Evolutionary conservation across 257 asterid genomes (phyloP).

Genomic region (Scutellaria minor): DNA sequence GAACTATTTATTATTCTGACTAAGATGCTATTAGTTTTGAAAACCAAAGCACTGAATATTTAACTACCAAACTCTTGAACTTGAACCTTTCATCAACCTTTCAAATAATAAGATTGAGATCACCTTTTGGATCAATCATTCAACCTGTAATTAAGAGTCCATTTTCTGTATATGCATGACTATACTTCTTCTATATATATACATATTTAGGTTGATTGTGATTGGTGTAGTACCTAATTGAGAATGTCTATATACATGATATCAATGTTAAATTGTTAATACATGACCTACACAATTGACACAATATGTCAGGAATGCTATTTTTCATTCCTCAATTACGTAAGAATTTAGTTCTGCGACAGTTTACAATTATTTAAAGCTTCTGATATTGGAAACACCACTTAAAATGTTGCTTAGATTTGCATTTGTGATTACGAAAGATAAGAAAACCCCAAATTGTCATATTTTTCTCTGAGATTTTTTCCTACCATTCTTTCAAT

Average conservation of each 20-base stretch:
- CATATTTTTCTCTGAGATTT: background rate
- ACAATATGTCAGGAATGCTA: constrained; percentile 3
- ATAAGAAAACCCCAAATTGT: background rate
- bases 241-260: background rate
- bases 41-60: background rate
- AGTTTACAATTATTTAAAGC: constrained; percentile 11
- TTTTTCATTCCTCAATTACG: constrained; percentile 10
- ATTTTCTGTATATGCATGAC: background rate
- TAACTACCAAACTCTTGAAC: background rate
- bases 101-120: background rate
- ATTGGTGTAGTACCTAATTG: background rate
- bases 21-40: background rate
- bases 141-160: background rate
- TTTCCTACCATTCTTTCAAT: constrained; percentile 6
- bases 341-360: background rate
- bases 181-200: background rate
- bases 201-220: background rate
- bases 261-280: background rate
- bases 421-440: background rate
- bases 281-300: background rate
- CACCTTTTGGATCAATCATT: constrained; percentile 11
- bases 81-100: background rate
- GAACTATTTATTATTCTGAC: constrained; percentile 1
- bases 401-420: background rate
- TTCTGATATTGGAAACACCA: background rate